Evolutionary conservation across 73 alveolate species (phyloP).

Genomic region (Tetrahymena borealis): DNA sequence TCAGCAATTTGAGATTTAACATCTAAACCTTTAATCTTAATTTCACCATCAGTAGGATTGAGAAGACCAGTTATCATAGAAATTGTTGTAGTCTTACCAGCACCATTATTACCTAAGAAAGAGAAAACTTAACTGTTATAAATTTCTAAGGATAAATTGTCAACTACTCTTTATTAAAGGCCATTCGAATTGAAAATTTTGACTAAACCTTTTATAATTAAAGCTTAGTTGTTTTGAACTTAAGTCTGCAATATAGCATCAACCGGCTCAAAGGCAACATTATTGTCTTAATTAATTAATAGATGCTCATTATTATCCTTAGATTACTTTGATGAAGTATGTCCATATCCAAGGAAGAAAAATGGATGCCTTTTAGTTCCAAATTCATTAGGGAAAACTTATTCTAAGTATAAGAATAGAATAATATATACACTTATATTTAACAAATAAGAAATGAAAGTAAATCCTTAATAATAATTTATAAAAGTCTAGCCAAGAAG

Average conservation of each 20-base stretch:
- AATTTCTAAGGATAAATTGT: constrained; percentile 52
- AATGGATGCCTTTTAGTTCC: constrained; percentile 59
- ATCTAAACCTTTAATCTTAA: constrained; percentile 45
- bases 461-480: neutral
- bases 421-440: constrained; percentile 11
- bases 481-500: neutral
- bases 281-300: neutral
- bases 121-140: constrained; percentile 91
- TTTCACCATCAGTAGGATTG: constrained; percentile 53
- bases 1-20: constrained; percentile 52
- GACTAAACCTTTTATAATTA: neutral
- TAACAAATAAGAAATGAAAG: neutral
- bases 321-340: neutral
- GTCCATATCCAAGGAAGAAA: constrained; percentile 19
- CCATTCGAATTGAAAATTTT: neutral
- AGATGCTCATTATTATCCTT: neutral
- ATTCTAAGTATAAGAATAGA: constrained; percentile 55
- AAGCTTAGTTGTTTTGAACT: neutral
- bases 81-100: constrained; percentile 98
- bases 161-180: neutral
- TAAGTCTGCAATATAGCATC: neutral
- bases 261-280: neutral
- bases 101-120: constrained; percentile 98
- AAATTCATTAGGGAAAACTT: constrained; percentile 62
- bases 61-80: constrained; percentile 76